Percentiles rank a stretch among this genome's conserved stretches.
Evolutionary conservation across 2,329 filamentous ascomycete genomes (phyloP).

Genomic region (Phaeosphaeriaceae sp.): DNA sequence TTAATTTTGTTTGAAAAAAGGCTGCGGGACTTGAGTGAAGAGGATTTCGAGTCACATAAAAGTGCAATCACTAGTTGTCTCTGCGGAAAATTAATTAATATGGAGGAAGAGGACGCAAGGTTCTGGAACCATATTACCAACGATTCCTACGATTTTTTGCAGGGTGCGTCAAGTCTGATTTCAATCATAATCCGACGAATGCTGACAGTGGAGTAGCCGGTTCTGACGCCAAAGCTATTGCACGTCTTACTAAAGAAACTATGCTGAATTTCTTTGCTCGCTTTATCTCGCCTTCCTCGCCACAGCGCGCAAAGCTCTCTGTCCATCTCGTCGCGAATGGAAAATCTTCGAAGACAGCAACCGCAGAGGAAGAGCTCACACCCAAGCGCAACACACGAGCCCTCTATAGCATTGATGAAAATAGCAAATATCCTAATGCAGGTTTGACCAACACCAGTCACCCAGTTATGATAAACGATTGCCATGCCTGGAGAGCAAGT

Average conservation of each 20-base stretch:
- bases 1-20: constrained; percentile 69
- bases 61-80: constrained; percentile 85
- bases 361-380: constrained; percentile 42
- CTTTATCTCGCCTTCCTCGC: constrained; percentile 77
- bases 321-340: constrained; percentile 83
- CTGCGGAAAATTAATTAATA: constrained; percentile 89
- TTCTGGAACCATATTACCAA: constrained; percentile 86
- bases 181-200: neutral
- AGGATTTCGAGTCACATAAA: constrained; percentile 90
- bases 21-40: constrained; percentile 76
- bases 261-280: constrained; percentile 79
- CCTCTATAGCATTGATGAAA: constrained; percentile 43
- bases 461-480: constrained; percentile 75
- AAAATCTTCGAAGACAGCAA: too few species aligned
- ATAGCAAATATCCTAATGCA: constrained; percentile 28
- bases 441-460: constrained; percentile 30
- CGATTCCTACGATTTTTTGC: constrained; percentile 89
- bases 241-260: constrained; percentile 76
- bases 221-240: constrained; percentile 76
- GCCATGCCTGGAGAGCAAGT: constrained; percentile 79
- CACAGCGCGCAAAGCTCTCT: constrained; percentile 77
- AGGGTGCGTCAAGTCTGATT: constrained; percentile 62
- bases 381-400: constrained; percentile 53
- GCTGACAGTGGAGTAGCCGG: constrained; percentile 60
- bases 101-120: constrained; percentile 80